phyloP scores from a whole-genome alignment of 1,139 yeast species.

The Scheffersomyces stambukii region DNA sequence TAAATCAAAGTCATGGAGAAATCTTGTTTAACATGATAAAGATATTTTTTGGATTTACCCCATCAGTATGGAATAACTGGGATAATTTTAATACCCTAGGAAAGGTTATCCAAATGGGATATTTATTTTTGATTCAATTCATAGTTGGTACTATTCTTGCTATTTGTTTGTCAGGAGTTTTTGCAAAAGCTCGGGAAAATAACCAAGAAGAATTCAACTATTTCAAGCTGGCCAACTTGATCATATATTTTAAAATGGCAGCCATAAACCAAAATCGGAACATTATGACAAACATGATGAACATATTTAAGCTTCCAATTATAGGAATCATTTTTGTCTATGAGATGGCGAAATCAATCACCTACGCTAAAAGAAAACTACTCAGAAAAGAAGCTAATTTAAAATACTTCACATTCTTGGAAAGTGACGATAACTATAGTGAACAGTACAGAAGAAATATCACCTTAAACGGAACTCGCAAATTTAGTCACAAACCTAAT shows the following conservation, averaged over 20 bases:
- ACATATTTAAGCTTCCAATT: constrained; percentile 31
- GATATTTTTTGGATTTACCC: constrained; percentile 59
- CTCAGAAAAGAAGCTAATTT: constrained; percentile 16
- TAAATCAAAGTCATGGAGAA: constrained; percentile 39
- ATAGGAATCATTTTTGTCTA: constrained; percentile 29
- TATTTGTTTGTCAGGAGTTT: constrained; percentile 48
- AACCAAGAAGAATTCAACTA: constrained; percentile 42
- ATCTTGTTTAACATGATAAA: constrained; percentile 55
- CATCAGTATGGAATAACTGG: constrained; percentile 64
- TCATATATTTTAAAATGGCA: constrained; percentile 28
- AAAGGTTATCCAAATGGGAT: constrained; percentile 45
- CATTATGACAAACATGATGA: constrained; percentile 14
- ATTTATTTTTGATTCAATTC: constrained; percentile 54
- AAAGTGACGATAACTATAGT: constrained; percentile 19
- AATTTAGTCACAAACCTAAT: constrained; percentile 4
- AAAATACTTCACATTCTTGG: constrained; percentile 35
- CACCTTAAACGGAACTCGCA: constrained; percentile 4
- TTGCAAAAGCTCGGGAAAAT: constrained; percentile 34
- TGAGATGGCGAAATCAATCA: constrained; percentile 23
- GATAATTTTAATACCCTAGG: constrained; percentile 48
- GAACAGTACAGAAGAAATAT: constrained; percentile 15
- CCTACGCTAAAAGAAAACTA: constrained; percentile 13
- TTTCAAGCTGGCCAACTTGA: constrained; percentile 36
- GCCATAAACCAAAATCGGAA: constrained; percentile 10
- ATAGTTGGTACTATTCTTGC: constrained; percentile 57